Conservation (phyloP, 1,284 basidiomycete genomes). For the Cryptococcus depauperatus region DNA sequence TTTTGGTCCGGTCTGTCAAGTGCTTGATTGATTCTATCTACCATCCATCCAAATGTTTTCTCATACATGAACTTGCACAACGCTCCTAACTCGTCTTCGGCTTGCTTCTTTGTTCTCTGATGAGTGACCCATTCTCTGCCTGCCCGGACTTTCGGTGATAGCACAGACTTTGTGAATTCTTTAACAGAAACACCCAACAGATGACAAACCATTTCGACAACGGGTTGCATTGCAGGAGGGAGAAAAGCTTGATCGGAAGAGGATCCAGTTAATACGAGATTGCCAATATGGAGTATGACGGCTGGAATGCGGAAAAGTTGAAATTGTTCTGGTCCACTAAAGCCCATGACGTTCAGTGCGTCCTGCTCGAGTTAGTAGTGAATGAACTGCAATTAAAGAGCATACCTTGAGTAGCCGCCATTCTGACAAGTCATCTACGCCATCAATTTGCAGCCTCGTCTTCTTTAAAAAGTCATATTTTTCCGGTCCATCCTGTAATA, state of each 20-base stretch:
- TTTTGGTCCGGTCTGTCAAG: slow-evolving; percentile 87
- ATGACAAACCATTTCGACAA: slow-evolving; percentile 82
- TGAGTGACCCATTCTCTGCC: slow-evolving; percentile 97
- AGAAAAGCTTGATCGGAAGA: slow-evolving; percentile 83
- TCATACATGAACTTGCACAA: slow-evolving; percentile 96
- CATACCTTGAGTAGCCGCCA: slow-evolving; percentile 70
- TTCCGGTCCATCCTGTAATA: slow-evolving; percentile 67
- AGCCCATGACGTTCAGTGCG: slow-evolving; percentile 49
- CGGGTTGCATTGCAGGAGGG: slow-evolving; percentile 50
- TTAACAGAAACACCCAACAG: slow-evolving; percentile 82
- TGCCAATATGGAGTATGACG: slow-evolving; percentile 90
- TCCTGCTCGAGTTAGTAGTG: slow-evolving; percentile 18
- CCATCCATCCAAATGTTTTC: slow-evolving; percentile 88
- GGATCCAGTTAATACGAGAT: slow-evolving; percentile 74
- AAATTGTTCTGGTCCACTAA: slow-evolving; percentile 73
- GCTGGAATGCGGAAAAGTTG: slow-evolving; percentile 93
- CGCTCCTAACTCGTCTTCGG: slow-evolving; percentile 82
- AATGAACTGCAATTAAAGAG: not conserved
- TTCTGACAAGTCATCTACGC: slow-evolving; percentile 85
- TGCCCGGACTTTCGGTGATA: slow-evolving; percentile 82
- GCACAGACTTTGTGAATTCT: slow-evolving; percentile 80
- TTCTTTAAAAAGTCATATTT: slow-evolving; percentile 88
- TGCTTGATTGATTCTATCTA: slow-evolving; percentile 90
- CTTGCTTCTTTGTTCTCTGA: slow-evolving; percentile 83
- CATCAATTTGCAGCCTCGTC: slow-evolving; percentile 83